phyloP scores from a whole-genome alignment of 495 filamentous ascomycete species.

The Massariosphaeria phaeospora region DNA sequence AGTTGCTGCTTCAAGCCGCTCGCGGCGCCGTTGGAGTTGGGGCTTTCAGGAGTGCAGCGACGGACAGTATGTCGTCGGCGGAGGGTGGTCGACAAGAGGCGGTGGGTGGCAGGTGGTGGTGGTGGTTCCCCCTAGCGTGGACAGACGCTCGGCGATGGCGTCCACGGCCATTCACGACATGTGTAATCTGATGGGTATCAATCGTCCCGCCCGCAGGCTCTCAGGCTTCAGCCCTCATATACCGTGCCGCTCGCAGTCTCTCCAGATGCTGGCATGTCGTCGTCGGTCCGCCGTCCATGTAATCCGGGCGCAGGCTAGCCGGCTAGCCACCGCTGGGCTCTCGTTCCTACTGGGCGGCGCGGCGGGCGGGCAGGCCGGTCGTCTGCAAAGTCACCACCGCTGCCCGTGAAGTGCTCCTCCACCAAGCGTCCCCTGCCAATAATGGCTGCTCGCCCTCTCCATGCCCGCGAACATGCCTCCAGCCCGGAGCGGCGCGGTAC shows the following conservation, averaged over 20 bases:
- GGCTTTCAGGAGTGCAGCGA: slow-evolving; percentile 26
- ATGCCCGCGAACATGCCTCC: slow-evolving; percentile 25
- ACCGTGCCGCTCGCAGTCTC: slow-evolving; percentile 6
- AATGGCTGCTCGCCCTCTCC: slow-evolving; percentile 17
- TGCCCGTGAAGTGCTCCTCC: not conserved
- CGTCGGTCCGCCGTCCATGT: no score
- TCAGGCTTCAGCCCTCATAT: slow-evolving; percentile 1
- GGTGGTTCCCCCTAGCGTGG: no score
- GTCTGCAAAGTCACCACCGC: slow-evolving; percentile 14
- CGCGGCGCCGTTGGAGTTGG: slow-evolving; percentile 20
- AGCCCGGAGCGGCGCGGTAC: slow-evolving; percentile 24
- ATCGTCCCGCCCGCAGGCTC: not conserved
- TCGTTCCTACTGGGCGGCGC: slow-evolving; percentile 4
- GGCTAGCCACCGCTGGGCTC: not conserved
- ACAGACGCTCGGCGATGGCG: no score
- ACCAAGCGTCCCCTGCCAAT: slow-evolving; percentile 30
- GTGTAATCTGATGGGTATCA: no score
- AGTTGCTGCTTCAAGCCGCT: slow-evolving; percentile 26
- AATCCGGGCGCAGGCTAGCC: slow-evolving; percentile 3
- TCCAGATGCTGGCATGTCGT: slow-evolving; percentile 17
- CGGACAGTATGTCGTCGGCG: not conserved
- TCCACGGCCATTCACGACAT: no score
- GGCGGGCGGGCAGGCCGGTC: slow-evolving; percentile 14
- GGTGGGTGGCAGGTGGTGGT: no score
- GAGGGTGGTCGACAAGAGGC: not conserved